phyloP scores from a whole-genome alignment of 1,284 basidiomycete genomes.

The Megacollybia platyphylla region DNA sequence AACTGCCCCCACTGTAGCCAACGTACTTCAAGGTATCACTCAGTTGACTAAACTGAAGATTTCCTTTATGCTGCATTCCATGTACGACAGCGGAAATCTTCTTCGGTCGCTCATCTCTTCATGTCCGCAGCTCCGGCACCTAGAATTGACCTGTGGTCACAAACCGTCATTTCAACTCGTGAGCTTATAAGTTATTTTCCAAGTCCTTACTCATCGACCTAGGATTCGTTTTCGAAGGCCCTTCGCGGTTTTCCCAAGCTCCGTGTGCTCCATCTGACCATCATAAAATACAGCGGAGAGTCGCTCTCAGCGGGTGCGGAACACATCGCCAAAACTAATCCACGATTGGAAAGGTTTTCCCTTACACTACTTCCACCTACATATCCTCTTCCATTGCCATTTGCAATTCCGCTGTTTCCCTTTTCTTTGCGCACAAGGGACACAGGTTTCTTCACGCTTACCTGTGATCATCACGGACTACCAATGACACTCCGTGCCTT shows the following conservation, averaged over 20 bases:
- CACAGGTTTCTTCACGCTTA: constrained; percentile 43
- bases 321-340: constrained; percentile 49
- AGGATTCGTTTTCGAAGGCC: constrained; percentile 41
- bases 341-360: constrained; percentile 47
- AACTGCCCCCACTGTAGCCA: constrained; percentile 44
- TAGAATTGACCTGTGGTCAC: constrained; percentile 52
- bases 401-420: constrained; percentile 24
- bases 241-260: constrained; percentile 48
- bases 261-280: constrained; percentile 42
- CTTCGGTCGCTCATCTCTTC: constrained; percentile 49
- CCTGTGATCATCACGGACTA: constrained; percentile 33
- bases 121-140: constrained; percentile 46
- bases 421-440: constrained; percentile 17
- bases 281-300: constrained; percentile 53
- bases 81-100: constrained; percentile 58
- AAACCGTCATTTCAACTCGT: constrained; percentile 62
- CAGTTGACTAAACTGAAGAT: constrained; percentile 44
- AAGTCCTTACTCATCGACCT: constrained; percentile 1
- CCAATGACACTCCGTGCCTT: constrained; percentile 22
- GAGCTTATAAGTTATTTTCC: constrained; percentile 13
- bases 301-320: constrained; percentile 41
- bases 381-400: constrained; percentile 25
- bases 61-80: constrained; percentile 53
- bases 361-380: constrained; percentile 46
- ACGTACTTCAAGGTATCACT: constrained; percentile 39